A percentile compares a stretch with the other conserved stretches of the same genome.
Conservation (phyloP, 192 early-diverging fungal species). For the Geranomyces michiganensis region DNA sequence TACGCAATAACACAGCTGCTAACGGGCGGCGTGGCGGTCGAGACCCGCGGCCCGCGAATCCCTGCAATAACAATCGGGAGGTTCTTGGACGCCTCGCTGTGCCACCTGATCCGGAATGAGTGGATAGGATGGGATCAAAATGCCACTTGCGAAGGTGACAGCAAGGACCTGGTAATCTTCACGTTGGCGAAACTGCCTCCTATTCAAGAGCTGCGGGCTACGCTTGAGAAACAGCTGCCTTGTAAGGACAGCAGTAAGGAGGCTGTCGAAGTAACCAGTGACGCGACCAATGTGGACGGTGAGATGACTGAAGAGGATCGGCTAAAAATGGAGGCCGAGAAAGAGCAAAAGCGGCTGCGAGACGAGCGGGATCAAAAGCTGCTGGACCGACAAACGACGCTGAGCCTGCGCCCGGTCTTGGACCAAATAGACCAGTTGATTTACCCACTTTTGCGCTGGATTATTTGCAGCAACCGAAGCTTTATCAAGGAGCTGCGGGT, state of each 20-base stretch:
- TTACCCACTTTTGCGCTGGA: conserved; percentile 53
- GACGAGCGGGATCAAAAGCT: conserved; percentile 4
- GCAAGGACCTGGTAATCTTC: not conserved
- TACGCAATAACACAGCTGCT: no score
- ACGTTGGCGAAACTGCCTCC: conserved; percentile 13
- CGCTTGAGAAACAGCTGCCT: conserved; percentile 12
- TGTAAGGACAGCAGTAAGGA: not conserved
- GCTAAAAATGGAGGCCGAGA: not conserved
- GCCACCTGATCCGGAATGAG: not conserved
- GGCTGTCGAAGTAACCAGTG: not conserved
- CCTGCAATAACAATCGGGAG: no score
- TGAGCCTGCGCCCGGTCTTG: conserved; percentile 26
- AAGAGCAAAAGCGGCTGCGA: conserved; percentile 11
- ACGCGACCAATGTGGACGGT: not conserved
- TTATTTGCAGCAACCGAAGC: conserved; percentile 48
- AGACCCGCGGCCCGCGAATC: no score
- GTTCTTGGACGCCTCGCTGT: no score
- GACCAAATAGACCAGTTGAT: conserved; percentile 45
- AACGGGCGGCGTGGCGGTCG: no score
- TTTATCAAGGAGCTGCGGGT: conserved; percentile 38
- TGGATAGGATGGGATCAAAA: not conserved
- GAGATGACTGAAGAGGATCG: conserved; percentile 10
- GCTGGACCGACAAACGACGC: conserved; percentile 10
- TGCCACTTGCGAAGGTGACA: not conserved
- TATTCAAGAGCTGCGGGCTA: conserved; percentile 1